Evolutionary conservation across 2,329 filamentous ascomycete genomes (phyloP).

Genomic region (Fusarium palustre): DNA sequence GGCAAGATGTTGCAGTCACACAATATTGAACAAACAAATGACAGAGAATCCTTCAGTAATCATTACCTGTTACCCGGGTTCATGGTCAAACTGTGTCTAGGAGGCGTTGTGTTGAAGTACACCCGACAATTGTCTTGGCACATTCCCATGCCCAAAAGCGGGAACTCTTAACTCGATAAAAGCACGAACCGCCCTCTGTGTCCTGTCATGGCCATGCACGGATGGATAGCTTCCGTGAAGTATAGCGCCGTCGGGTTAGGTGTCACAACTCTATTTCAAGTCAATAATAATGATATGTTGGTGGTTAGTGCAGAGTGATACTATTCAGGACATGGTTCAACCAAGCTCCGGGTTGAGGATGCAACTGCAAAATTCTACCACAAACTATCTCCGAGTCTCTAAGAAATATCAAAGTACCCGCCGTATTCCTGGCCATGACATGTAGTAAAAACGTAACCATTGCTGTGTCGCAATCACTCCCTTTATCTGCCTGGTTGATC

Average conservation of each 20-base stretch:
- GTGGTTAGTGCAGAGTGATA: slow-evolving; percentile 1
- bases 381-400: neutral
- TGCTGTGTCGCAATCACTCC: neutral
- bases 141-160: slow-evolving; percentile 34
- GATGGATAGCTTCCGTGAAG: slow-evolving; percentile 4
- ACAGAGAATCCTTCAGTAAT: neutral
- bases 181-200: slow-evolving; percentile 30
- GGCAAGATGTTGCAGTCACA: neutral
- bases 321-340: neutral
- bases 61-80: neutral
- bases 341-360: neutral
- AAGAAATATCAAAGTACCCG: neutral
- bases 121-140: slow-evolving; percentile 28
- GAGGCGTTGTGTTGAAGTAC: slow-evolving; percentile 11
- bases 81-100: neutral
- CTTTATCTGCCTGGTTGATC: neutral
- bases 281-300: neutral
- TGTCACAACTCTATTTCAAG: slow-evolving; percentile 1
- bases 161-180: slow-evolving; percentile 13
- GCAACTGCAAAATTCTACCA: neutral
- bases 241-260: slow-evolving; percentile 19
- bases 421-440: neutral
- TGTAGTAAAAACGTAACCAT: neutral
- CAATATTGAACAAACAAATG: neutral
- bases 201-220: slow-evolving; percentile 21